These are phyloP conservation scores for Alternaria gaisen DNA, from an alignment of 2,329 filamentous ascomycete species.

Conservation along the genomic window DNA sequence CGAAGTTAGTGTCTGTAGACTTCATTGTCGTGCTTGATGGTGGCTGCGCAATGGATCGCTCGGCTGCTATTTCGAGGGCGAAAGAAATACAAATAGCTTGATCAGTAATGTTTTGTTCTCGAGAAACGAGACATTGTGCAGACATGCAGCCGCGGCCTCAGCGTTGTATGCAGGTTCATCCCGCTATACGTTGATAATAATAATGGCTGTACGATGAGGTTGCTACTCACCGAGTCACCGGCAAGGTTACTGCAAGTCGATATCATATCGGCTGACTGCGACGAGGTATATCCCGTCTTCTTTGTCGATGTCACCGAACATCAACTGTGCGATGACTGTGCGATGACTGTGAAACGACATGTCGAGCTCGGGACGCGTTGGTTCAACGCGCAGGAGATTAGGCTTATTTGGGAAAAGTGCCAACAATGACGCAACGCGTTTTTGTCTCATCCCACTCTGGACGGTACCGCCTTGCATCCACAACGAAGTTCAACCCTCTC, in stretches of 20 bases:
- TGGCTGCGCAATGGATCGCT: background rate
- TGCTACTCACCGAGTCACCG: background rate
- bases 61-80: background rate
- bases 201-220: background rate
- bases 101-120: background rate
- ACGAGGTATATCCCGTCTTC: background rate
- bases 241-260: background rate
- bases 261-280: background rate
- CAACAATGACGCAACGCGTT: slow-evolving; percentile 7
- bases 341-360: background rate
- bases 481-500: background rate
- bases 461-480: background rate
- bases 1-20: slow-evolving; percentile 7
- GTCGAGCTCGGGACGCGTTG: background rate
- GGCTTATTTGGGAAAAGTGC: background rate
- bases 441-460: background rate
- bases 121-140: background rate
- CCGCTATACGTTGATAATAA: background rate
- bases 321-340: background rate
- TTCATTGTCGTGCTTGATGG: background rate
- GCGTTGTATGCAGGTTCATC: background rate
- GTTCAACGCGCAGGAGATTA: background rate
- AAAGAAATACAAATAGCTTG: background rate
- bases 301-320: background rate
- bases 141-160: background rate